phyloP scores from a whole-genome alignment of 345 rosid species.

The Cochlearia excelsa region DNA sequence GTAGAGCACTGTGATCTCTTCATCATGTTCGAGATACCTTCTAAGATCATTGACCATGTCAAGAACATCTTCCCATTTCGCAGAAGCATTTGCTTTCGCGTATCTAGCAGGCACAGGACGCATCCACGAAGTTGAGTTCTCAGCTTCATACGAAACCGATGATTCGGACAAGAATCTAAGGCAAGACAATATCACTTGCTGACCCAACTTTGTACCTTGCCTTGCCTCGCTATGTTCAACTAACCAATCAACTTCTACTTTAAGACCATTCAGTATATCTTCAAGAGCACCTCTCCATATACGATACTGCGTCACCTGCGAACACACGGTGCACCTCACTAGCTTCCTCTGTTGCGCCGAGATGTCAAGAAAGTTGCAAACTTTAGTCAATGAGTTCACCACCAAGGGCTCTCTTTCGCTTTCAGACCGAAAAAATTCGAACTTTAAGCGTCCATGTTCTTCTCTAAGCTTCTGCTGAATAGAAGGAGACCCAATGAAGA shows the following conservation, averaged over 20 bases:
- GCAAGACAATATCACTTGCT: conserved; percentile 63
- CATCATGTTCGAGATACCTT: conserved; percentile 43
- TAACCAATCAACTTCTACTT: conserved; percentile 50
- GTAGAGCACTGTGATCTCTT: conserved; percentile 34
- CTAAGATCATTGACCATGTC: conserved; percentile 73
- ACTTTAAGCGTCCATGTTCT: conserved; percentile 19
- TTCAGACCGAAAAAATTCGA: conserved; percentile 38
- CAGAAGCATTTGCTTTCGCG: conserved; percentile 32
- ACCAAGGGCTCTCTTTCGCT: conserved; percentile 54
- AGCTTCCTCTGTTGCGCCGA: conserved; percentile 70
- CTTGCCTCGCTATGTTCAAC: conserved; percentile 34
- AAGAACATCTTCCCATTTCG: conserved; percentile 75
- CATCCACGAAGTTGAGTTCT: conserved; percentile 65
- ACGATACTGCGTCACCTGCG: conserved; percentile 67
- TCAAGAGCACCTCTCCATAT: conserved; percentile 67
- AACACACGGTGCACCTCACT: conserved; percentile 51
- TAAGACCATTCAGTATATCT: conserved; percentile 56
- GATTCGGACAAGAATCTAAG: conserved; percentile 54
- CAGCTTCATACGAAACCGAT: conserved; percentile 38
- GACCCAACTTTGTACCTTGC: conserved; percentile 48
- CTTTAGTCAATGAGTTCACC: conserved; percentile 56
- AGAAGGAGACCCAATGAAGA: conserved; percentile 58
- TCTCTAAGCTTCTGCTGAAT: conserved; percentile 47
- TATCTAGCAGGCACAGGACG: conserved; percentile 46
- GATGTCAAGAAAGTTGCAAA: conserved; percentile 51